These are phyloP conservation scores for Eudorina sp. DNA, from an alignment of 139 green algal genomes.

Conservation along the genomic window DNA sequence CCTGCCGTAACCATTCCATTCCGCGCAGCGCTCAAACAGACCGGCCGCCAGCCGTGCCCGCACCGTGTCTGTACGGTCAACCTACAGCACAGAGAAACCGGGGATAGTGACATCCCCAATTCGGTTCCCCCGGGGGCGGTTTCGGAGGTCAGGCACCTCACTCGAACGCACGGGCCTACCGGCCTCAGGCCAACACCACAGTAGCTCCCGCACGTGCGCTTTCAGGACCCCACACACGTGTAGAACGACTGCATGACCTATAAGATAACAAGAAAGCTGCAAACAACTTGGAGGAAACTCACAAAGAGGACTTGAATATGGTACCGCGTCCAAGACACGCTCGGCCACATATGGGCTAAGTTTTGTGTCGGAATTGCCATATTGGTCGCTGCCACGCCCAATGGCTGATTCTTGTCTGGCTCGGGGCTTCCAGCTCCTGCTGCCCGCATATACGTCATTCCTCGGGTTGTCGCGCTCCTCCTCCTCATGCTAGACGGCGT, in stretches of 20 bases:
- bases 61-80: conserved; percentile 46
- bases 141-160: too few relatives aligned
- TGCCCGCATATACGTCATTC: neutral
- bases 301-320: conserved; percentile 43
- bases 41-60: conserved; percentile 42
- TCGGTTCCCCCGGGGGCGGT: too few relatives aligned
- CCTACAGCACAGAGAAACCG: too few relatives aligned
- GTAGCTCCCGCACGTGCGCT: too few relatives aligned
- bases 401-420: neutral
- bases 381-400: neutral
- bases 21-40: conserved; percentile 44
- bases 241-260: too few relatives aligned
- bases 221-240: too few relatives aligned
- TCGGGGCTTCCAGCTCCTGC: neutral
- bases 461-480: neutral
- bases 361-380: neutral
- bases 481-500: too few relatives aligned
- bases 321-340: conserved; percentile 32
- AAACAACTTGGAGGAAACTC: neutral
- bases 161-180: too few relatives aligned
- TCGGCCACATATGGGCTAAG: conserved; percentile 15
- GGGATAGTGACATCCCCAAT: too few relatives aligned
- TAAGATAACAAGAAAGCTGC: too few relatives aligned
- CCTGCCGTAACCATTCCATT: conserved; percentile 53
- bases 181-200: too few relatives aligned